Percentiles rank a stretch among this genome's conserved stretches.
These are phyloP conservation scores for Fusarium pilosicola DNA, from an alignment of 2,329 filamentous ascomycete species.

Conservation along the genomic window DNA sequence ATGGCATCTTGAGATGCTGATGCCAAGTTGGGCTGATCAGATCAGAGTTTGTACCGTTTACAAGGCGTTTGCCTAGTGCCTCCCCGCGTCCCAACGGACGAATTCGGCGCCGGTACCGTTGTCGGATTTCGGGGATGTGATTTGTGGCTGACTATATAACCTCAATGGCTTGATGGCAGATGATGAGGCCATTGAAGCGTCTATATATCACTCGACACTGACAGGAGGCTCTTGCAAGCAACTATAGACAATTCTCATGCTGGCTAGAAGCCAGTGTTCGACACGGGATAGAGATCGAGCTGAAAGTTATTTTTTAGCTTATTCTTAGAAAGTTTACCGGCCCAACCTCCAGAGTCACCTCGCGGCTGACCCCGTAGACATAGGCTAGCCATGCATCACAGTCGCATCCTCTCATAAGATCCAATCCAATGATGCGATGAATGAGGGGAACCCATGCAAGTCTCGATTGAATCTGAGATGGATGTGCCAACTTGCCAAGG, in stretches of 20 bases:
- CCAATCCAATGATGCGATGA: slow-evolving; percentile 9
- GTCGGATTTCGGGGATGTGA: not conserved
- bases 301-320: not conserved
- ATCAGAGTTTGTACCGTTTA: slow-evolving; percentile 29
- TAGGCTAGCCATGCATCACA: slow-evolving; percentile 9
- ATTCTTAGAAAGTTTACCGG: not conserved
- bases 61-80: slow-evolving; percentile 7
- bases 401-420: not conserved
- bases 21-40: slow-evolving; percentile 9
- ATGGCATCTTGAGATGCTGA: slow-evolving; percentile 22
- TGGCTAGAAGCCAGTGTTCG: not conserved
- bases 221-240: not conserved
- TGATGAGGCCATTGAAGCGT: not conserved
- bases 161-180: not conserved
- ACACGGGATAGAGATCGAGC: not conserved
- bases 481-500: slow-evolving; percentile 29
- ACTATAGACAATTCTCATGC: not conserved
- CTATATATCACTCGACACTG: slow-evolving; percentile 7
- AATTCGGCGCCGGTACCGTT: not conserved
- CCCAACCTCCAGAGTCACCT: not conserved
- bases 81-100: slow-evolving; percentile 9
- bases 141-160: not conserved
- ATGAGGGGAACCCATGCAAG: slow-evolving; percentile 29
- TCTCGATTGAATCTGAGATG: slow-evolving; percentile 12
- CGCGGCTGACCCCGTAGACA: slow-evolving; percentile 5